Percentiles rank a stretch among this genome's conserved stretches.
phyloP scores from a whole-genome alignment of 23 red algal genomes.

The Gracilaria domingensis region DNA sequence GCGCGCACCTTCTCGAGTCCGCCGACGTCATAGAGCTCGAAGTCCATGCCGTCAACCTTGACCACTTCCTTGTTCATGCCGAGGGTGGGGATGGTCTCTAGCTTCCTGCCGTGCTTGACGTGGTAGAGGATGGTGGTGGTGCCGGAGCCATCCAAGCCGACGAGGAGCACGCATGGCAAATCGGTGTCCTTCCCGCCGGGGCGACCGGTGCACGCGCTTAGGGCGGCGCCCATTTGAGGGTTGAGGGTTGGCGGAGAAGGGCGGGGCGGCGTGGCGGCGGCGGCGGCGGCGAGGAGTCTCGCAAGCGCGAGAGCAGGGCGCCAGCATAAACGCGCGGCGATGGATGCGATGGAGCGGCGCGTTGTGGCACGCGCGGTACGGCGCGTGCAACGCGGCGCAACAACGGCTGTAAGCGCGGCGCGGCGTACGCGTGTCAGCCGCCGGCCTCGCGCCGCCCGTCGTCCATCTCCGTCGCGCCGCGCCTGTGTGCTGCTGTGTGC shows the following conservation, averaged over 20 bases:
- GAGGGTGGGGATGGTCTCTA: conserved; percentile 90
- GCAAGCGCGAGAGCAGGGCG: no score
- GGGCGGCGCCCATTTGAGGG: conserved; percentile 56
- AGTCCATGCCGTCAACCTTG: conserved; percentile 73
- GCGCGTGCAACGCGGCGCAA: conserved; percentile 18
- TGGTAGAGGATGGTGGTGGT: conserved; percentile 94
- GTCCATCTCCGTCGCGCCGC: background rate
- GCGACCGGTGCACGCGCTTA: conserved; percentile 58
- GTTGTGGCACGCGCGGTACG: background rate
- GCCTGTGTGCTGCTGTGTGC: background rate
- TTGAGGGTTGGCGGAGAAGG: background rate
- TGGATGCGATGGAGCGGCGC: conserved; percentile 8
- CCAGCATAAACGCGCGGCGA: no score
- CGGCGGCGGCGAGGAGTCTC: background rate
- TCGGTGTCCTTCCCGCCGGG: conserved; percentile 70
- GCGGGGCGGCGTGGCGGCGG: background rate
- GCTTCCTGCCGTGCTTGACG: conserved; percentile 76
- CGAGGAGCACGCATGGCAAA: conserved; percentile 76
- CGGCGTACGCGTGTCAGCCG: conserved; percentile 11
- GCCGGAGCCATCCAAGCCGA: conserved; percentile 93
- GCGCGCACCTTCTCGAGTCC: conserved; percentile 88
- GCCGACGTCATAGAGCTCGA: conserved; percentile 95
- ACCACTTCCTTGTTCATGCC: conserved; percentile 85
- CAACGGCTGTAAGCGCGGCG: conserved; percentile 29
- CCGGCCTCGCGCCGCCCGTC: background rate